Base-by-base conservation (phyloP, 2,329 filamentous ascomycete species). In the Zymoseptoria pseudotritici region DNA sequence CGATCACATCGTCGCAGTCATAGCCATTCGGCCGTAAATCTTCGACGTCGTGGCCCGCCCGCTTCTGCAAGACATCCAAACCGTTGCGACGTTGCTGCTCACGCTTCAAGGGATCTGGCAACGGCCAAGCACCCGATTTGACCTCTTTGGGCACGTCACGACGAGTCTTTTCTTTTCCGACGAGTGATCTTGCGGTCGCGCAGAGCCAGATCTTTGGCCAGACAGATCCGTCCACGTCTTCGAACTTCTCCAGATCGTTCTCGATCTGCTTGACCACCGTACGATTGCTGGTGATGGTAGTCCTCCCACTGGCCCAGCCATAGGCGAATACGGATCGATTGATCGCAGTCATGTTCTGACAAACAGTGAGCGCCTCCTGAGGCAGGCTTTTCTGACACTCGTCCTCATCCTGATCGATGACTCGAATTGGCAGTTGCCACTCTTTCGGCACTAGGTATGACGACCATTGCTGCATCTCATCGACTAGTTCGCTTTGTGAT, bases 241-340 rank as follows among this genome's bases (percentile, higher is more conserved):
- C 74, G 61, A 81, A 75, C 61, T 79, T 76, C 62, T 87, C 83
- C 54, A 88, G 76, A 2, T 79, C 75, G 22, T 70, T 72, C 64
- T 89, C 84, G 52, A 92, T 83, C 64, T 86, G 82, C 64, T 84
- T 88, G 21, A 84, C 82, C 52, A 88, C 85, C 1, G 82, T 83
- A 21, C 83, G 80, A 69, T 92, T 91, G 62, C 86, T 87, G 2
- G 87, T 90, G 56, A 92, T 74, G 0, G 88, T 91, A 1, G 86
- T 88, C 24, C 82, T 70, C 0, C 80, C 77, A 8, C 77, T 74
- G 9, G 79, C 79, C 89, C 89, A 92, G 17, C 88, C 88, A 68
- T 86, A 85, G 56, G 88, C 76, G 69, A 91, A 90, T 8, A 90
- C 87, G 20, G 86, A 86, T n/a, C 80, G 75, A 67, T 90, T 91